Evolutionary conservation across 495 filamentous ascomycete species (phyloP).

Genomic region (Penicillium soppii): DNA sequence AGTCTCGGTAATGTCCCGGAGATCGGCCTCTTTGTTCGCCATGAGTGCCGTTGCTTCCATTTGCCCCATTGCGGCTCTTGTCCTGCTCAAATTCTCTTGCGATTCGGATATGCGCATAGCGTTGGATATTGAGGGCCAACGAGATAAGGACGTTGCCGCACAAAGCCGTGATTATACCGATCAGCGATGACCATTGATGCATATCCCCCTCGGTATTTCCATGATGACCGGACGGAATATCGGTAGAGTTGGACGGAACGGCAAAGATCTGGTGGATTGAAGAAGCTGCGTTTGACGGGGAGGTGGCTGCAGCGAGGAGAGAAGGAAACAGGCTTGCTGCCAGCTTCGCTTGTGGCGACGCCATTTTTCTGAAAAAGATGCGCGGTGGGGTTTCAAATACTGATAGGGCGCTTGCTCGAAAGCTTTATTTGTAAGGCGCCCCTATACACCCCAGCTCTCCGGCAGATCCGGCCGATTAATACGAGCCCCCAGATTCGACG

Average conservation of each 20-base stretch:
- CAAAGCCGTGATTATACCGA: slow-evolving; percentile 91
- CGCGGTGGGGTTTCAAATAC: background rate
- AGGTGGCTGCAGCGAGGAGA: slow-evolving; percentile 24
- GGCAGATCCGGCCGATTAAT: slow-evolving; percentile 9
- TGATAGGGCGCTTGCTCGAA: background rate
- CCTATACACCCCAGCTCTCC: slow-evolving; percentile 15
- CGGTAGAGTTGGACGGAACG: slow-evolving; percentile 15
- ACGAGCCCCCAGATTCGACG: slow-evolving; percentile 9
- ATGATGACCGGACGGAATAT: slow-evolving; percentile 22
- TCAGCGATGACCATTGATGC: slow-evolving; percentile 84
- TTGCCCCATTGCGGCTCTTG: slow-evolving; percentile 42
- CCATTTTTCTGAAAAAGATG: slow-evolving; percentile 17
- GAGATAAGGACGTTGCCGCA: slow-evolving; percentile 90
- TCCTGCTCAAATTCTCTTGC: slow-evolving; percentile 59
- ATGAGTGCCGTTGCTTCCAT: slow-evolving; percentile 8
- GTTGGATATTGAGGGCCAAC: slow-evolving; percentile 92
- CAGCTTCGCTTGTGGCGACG: slow-evolving; percentile 16
- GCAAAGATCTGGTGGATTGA: slow-evolving; percentile 12
- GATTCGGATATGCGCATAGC: slow-evolving; percentile 88
- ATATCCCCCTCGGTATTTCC: slow-evolving; percentile 47
- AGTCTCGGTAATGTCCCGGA: slow-evolving; percentile 6
- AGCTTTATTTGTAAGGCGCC: slow-evolving; percentile 9
- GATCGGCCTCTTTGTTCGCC: slow-evolving; percentile 4
- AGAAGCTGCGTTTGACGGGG: slow-evolving; percentile 20
- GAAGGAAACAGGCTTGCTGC: slow-evolving; percentile 29